Evolutionary conservation across 1,139 yeast species (phyloP), one percentile per base, ranked within the genome.

Genomic region (Waltiozyma sp.): DNA sequence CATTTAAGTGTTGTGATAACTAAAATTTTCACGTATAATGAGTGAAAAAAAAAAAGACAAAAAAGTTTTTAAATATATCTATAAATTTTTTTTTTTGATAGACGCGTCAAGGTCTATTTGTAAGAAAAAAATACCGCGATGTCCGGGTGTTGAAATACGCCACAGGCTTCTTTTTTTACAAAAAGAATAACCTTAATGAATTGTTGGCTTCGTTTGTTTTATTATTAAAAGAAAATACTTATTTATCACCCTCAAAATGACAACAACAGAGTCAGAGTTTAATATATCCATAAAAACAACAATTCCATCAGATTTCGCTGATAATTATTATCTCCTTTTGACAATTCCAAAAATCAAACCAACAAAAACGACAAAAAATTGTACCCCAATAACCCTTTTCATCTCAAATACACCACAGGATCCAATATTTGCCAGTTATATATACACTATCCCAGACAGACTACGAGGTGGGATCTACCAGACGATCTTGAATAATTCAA

Each of bases 401-500:
- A 28, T 66, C 14, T 56, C 65, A 33, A 57, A 59, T 38, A 44
- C 46, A 2, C 66, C 62, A 0, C 43, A 60, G 1, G 43, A 53
- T n/a, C 46, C 58, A 1, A 39, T 47, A 3, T 47, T 66, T 19
- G 70, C 69, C 0, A 58, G 46, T 28, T 53, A 52, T 21, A 43
- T 48, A 26, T 53, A 53, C 42, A 48, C 54, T 0, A 47, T 52
- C 2, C 45, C 41, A 14, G 47, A 47, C 28, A 15, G 38, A 61
- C 42, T 65, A 56, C 34, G 60, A 63, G 3, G 43, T 41, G 28
- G 42, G 42, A 41, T 42, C 11, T 59, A 57, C 40, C 67, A 64
- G 45, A 61, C 70, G 0, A 49, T 65, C 14, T 47, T 68, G 11
- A 65, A 66, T 43, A 62, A 63, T 42, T 46, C 68, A 2, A 55